Conservation (phyloP, 2,329 filamentous ascomycete genomes). For the Aspergillus intermedius region DNA sequence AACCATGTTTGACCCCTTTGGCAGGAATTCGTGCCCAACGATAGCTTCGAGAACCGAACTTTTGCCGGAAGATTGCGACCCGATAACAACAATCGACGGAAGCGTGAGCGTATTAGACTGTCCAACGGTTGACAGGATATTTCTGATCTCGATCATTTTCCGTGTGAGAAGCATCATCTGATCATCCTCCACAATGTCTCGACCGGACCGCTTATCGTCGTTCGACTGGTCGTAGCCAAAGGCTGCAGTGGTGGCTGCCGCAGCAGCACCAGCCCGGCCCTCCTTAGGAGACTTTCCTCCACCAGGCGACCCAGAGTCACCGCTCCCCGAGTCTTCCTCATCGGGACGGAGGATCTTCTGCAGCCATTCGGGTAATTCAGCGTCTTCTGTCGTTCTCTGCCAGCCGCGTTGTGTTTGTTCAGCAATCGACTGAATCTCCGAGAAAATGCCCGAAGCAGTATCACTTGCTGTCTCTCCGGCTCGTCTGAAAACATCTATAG, state of each 20-base stretch:
- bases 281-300: slow-evolving; percentile 50
- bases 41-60: slow-evolving; percentile 96
- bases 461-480: slow-evolving; percentile 65
- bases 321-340: slow-evolving; percentile 48
- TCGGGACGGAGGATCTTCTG: slow-evolving; percentile 62
- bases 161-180: slow-evolving; percentile 99
- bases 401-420: slow-evolving; percentile 74
- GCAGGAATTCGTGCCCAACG: slow-evolving; percentile 94
- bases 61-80: slow-evolving; percentile 96
- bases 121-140: slow-evolving; percentile 81
- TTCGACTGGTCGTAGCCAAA: slow-evolving; percentile 68
- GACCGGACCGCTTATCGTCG: slow-evolving; percentile 53
- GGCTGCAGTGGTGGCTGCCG: slow-evolving; percentile 67
- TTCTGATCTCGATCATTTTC: slow-evolving; percentile 99
- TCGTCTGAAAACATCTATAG: slow-evolving; percentile 65
- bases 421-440: slow-evolving; percentile 65
- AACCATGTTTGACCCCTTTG: slow-evolving; percentile 98
- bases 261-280: slow-evolving; percentile 51
- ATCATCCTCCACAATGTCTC: slow-evolving; percentile 74
- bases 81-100: slow-evolving; percentile 98
- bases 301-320: slow-evolving; percentile 37
- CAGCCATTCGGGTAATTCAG: slow-evolving; percentile 71
- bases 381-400: slow-evolving; percentile 72
- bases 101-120: slow-evolving; percentile 83
- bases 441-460: slow-evolving; percentile 64